A percentile compares a stretch with the other conserved stretches of the same genome.
These are phyloP conservation scores for Citrus reticulata DNA, from an alignment of 345 rosid genomes.

Conservation along the genomic window DNA sequence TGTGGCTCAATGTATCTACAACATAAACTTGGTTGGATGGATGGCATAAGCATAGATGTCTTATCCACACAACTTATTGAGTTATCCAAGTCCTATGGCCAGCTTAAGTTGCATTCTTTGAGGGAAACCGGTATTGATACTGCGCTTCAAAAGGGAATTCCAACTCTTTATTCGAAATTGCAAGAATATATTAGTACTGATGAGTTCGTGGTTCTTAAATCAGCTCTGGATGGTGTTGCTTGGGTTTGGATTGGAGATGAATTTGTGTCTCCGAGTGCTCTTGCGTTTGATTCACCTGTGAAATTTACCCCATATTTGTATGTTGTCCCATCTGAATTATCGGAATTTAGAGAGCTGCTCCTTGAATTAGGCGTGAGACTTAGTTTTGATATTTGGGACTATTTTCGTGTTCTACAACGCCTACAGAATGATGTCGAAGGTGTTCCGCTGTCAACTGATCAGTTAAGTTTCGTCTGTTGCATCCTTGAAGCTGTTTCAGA, in stretches of 20 bases:
- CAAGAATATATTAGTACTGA: conserved; percentile 58
- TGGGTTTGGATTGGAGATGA: conserved; percentile 98
- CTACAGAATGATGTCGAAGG: conserved; percentile 67
- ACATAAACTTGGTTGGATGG: conserved; percentile 84
- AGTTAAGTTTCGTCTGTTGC: conserved; percentile 66
- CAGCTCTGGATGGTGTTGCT: conserved; percentile 64
- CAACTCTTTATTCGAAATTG: conserved; percentile 55
- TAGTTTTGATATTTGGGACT: conserved; percentile 82
- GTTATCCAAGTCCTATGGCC: conserved; percentile 63
- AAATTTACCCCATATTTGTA: conserved; percentile 88
- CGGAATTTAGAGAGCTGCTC: conserved; percentile 73
- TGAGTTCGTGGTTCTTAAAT: conserved; percentile 54
- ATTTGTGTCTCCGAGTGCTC: conserved; percentile 72
- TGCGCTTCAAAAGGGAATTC: conserved; percentile 61
- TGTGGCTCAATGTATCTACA: conserved; percentile 55
- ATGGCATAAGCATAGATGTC: conserved; percentile 42
- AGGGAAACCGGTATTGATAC: conserved; percentile 46
- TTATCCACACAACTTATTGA: conserved; percentile 65
- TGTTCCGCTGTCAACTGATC: conserved; percentile 59
- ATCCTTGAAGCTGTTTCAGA: conserved; percentile 88
- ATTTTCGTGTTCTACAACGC: conserved; percentile 62
- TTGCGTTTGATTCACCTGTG: conserved; percentile 97
- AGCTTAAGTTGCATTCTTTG: conserved; percentile 45
- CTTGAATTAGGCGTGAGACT: conserved; percentile 74
- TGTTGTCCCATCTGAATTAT: conserved; percentile 95